Conservation (phyloP, 2,329 filamentous ascomycete species). For the Pochonia chlamydosporia region DNA sequence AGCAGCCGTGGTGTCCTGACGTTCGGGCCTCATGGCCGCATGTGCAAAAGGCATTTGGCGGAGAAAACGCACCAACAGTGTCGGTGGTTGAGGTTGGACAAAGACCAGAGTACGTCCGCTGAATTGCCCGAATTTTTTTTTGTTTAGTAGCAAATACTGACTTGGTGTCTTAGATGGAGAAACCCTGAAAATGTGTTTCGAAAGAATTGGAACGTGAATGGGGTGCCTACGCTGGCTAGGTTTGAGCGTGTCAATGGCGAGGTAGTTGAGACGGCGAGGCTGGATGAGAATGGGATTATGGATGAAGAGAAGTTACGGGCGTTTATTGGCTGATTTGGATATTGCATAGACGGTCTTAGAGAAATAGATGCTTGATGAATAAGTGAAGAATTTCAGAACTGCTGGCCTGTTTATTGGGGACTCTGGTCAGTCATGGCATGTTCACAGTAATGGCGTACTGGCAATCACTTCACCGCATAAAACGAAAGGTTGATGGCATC, state of each 20-base stretch:
- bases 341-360: background rate
- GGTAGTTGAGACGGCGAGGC: slow-evolving; percentile 12
- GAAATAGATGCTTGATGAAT: no score
- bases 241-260: slow-evolving; percentile 24
- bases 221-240: slow-evolving; percentile 28
- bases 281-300: slow-evolving; percentile 8
- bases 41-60: slow-evolving; percentile 23
- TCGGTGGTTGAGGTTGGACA: slow-evolving; percentile 29
- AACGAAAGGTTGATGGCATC: no score
- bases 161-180: slow-evolving; percentile 24
- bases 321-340: slow-evolving; percentile 3
- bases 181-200: slow-evolving; percentile 25
- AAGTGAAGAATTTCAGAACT: no score
- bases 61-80: slow-evolving; percentile 16
- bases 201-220: slow-evolving; percentile 26
- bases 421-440: no score
- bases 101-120: slow-evolving; percentile 25
- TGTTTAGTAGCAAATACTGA: background rate
- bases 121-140: no score
- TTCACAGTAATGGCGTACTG: no score
- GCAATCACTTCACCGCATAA: no score
- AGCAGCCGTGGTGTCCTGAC: slow-evolving; percentile 33
- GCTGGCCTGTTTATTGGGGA: no score
- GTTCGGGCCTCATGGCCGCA: slow-evolving; percentile 29
- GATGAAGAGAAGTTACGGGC: background rate